Evolutionary conservation across 371 early-diverging fungal species (phyloP), one percentile per base, ranked within the genome.

Genomic region (Polyrhizophydium stewartii): DNA sequence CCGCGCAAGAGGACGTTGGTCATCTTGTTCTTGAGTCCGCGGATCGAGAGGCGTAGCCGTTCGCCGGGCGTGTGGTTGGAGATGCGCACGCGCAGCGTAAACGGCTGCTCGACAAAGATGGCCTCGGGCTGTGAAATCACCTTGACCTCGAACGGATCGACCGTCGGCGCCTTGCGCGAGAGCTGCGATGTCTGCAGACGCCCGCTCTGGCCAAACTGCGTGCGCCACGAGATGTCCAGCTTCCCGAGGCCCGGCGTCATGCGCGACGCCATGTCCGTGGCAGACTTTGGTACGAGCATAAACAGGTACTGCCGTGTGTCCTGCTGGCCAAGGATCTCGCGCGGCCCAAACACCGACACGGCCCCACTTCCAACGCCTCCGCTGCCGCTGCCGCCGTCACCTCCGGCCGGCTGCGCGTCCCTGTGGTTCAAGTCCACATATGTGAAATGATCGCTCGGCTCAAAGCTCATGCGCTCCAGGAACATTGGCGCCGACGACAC

Each of bases 121-220:
- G 45, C 45, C 16, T 68, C 66, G 0, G 83, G 74, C 5, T 87
- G 59, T 58, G 68, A 71, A 52, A 85, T 79, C 0, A 86, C 82
- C 38, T 82, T 80, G 0, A 95, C 72, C 55, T 92, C 90, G 43
- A 93, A 81, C 35, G 88, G 85, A 35, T 91, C 89, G 60, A 90
- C 61, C 27, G 83, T 70, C 0, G 91, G 89, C 16, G 89, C 83
- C 69, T 92, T 93, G 51, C 94, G 86, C 31, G 89, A 82, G 33
- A 97, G 77, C 64, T 93, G 94, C 7, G 92, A 89, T n/a, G 97
- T 97, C 73, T 97, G 96, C 57, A 97, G 72, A 2, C 95, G 83
- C 6, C 70, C 94, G 0, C 86, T 73, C 67, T 91, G 91, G 25
- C 96, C 94, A 66, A 93, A 85, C 25, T 81, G 79, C 12, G 92